Base-by-base conservation (phyloP, 371 early-diverging fungal species). In the Syncephalastrum sp. region DNA sequence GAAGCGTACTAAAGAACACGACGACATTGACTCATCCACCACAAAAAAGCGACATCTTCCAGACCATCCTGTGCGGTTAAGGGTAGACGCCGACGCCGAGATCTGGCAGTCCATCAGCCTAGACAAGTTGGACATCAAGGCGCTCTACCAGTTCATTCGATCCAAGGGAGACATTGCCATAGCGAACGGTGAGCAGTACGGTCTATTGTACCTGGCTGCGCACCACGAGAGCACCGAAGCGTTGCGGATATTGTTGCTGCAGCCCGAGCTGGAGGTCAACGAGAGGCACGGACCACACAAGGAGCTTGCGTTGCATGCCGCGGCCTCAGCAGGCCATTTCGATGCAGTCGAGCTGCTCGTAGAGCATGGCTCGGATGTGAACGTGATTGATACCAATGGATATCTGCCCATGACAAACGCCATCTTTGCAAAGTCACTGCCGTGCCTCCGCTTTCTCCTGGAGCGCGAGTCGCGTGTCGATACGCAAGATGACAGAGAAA, bases 311-410 rank as follows among this genome's bases (percentile, higher is more conserved):
- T 43, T 79, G 12, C 79, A 79, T 56, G 74, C 72, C 4, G 72
- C 79, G 0, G 72, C 70, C 42, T 54, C 63, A 2, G 58, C 63
- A 3, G 72, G 72, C 0, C 56, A 65, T 4, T 54, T 59, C 16
- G 79, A 79, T 33, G 76, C 68, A 3, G 68, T 74, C 10, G 79
- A 79, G 43, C 49, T 79, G 0, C 49, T 79, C n/a, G 45, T 79
- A 10, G 79, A 79, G 56, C 68, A 79, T 44, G 72, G 66, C 2
- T 66, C 81, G 4, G 29, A 65, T 7, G 64, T 82, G 6, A 72
- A 88, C 65, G 67, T 67, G 1, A 72, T 81, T 57, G 90, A 92
- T 60, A 72, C 79, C 1, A 71, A 76, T 42, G 91, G 91, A 14
- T 88, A 90, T 62, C 83, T 86, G 2, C 80, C 88, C 0, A 69